Base-by-base conservation (phyloP, 176 grass and related monocot species). In the Puccinellia tenuiflora region DNA sequence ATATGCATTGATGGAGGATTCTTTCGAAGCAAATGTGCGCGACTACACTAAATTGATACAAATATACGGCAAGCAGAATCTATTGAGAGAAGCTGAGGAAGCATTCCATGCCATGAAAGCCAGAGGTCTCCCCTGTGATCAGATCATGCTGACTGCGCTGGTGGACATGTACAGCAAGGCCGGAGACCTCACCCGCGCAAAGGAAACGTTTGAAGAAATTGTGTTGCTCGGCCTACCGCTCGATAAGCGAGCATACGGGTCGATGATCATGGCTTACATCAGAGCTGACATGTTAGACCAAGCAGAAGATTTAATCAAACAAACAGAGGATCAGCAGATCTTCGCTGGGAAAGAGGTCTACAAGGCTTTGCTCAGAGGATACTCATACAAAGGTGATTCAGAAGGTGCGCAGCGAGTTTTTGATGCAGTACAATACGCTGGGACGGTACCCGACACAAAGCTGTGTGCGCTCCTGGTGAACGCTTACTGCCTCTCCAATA, bases 241-340 rank as follows among this genome's bases (percentile, higher is more conserved):
- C 5, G 93, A 98, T 73, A 99, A 96, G 57, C 75, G 89, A 6
- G 87, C 84, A 17, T 96, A 94, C 9, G 90, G 96, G 17, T 91
- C 96, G 3, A 99, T 99, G 96, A 34, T 92, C 47, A 96, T 96
- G 96, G 90, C 96, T 24, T 99, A 96, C 63, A 85, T 96, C 68
- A 91, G 96, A 67, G 87, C 87, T 72, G 82, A 84, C 72, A 92
- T 94, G 85, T n/a, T 96, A 57, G 73, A 85, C 11, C 57, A 81
- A 75, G 93, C 93, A 45, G 91, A 96, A 81, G 59, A 25, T n/a
- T 63, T 94, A 24, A 64, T 96, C 35, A 99, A 87, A 71, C 48
- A 86, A 88, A 86, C 88, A 55, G 93, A 92, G 66, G 83, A 83
- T 47, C 79, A 79, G 76, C 85, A 98, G 75, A 79, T 90, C 6